These are phyloP conservation scores for Brassica incana DNA, from an alignment of 345 rosid genomes.

Conservation along the genomic window DNA sequence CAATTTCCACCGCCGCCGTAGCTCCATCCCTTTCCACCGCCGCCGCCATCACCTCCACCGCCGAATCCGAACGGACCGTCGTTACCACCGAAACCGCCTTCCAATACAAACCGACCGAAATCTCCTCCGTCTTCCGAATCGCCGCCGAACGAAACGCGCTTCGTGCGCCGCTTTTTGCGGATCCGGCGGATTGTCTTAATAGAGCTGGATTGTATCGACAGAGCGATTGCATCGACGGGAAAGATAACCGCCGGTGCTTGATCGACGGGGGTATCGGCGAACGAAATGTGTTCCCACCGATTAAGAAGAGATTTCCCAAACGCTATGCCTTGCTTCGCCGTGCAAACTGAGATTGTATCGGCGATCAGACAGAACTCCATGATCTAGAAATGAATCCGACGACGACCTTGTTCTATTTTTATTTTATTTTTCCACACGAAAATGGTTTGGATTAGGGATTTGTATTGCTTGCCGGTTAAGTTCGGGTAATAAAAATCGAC, in stretches of 20 bases:
- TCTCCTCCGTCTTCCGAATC: slow-evolving; percentile 56
- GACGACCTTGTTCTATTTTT: not conserved
- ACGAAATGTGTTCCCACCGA: slow-evolving; percentile 41
- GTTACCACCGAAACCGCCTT: slow-evolving; percentile 40
- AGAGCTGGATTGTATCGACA: slow-evolving; percentile 51
- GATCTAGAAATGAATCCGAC: not conserved
- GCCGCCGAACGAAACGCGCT: slow-evolving; percentile 46
- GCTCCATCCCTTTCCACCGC: slow-evolving; percentile 65
- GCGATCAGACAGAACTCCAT: slow-evolving; percentile 61
- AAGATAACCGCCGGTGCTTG: slow-evolving; percentile 41
- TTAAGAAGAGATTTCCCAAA: slow-evolving; percentile 50
- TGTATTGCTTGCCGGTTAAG: not conserved
- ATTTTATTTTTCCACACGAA: not conserved
- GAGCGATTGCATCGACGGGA: slow-evolving; percentile 51
- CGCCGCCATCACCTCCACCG: slow-evolving; percentile 48
- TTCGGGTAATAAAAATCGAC: slow-evolving; percentile 15
- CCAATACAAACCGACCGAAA: slow-evolving; percentile 44
- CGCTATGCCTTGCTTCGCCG: slow-evolving; percentile 56
- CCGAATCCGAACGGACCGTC: slow-evolving; percentile 51
- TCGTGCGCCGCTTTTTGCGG: slow-evolving; percentile 60
- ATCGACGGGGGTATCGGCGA: slow-evolving; percentile 40
- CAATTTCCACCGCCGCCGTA: slow-evolving; percentile 51
- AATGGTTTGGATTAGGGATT: slow-evolving; percentile 22
- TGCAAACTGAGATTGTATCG: slow-evolving; percentile 47
- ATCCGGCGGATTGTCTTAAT: slow-evolving; percentile 48